Percentiles rank a stretch among this genome's conserved stretches.
Conservation (phyloP, 163 green algal species). For the Chlamydomonas reinhardtii region DNA sequence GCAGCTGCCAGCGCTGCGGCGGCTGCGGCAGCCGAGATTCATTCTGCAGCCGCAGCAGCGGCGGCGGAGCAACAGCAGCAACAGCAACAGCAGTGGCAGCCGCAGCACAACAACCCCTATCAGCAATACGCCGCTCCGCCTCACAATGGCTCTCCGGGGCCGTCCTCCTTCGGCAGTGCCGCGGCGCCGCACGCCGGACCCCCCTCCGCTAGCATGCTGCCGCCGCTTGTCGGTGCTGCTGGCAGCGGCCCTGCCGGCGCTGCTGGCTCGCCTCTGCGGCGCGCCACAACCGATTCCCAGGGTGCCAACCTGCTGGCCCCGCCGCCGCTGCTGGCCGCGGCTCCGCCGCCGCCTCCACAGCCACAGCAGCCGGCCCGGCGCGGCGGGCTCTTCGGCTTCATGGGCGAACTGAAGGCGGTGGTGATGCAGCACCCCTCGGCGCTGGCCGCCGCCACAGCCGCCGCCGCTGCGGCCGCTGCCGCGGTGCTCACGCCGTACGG, state of each 20-base stretch:
- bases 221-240: not conserved
- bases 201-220: not conserved
- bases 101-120: too few species aligned
- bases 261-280: not conserved
- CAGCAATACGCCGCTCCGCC: too few species aligned
- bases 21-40: not conserved
- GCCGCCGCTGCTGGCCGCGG: conserved; percentile 8
- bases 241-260: not conserved
- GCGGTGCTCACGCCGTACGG: not conserved
- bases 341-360: not conserved
- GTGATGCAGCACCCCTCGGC: not conserved
- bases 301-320: not conserved
- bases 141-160: too few species aligned
- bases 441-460: not conserved
- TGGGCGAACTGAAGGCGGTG: not conserved
- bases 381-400: not conserved
- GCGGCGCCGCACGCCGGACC: too few species aligned
- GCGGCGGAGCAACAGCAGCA: not conserved
- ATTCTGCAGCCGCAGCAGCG: not conserved
- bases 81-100: too few species aligned
- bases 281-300: not conserved
- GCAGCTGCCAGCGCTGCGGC: not conserved
- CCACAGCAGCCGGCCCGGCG: not conserved
- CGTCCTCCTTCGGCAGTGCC: too few species aligned
- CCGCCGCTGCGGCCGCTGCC: not conserved